These are phyloP conservation scores for Globisporangium megalacanthum DNA, from an alignment of 352 stramenopile genomes.

Conservation along the genomic window DNA sequence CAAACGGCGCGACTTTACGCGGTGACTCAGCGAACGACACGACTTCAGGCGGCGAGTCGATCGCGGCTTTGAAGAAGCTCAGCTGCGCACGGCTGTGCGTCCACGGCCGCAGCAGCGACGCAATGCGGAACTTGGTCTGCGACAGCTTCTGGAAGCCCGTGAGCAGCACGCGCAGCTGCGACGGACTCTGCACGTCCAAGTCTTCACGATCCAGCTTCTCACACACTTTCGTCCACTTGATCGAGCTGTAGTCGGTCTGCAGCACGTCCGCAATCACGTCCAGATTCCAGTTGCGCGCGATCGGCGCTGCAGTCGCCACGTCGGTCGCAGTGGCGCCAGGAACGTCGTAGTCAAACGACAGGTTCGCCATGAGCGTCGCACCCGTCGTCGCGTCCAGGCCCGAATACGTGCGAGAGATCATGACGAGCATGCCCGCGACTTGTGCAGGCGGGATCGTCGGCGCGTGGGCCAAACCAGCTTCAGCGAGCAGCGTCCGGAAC, in stretches of 20 bases:
- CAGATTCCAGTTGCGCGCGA: conserved; percentile 56
- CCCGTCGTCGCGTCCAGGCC: conserved; percentile 57
- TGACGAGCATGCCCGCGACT: conserved; percentile 84
- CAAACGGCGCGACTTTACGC: conserved; percentile 78
- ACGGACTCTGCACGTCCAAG: conserved; percentile 50
- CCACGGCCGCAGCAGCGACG: conserved; percentile 67
- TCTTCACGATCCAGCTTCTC: conserved; percentile 83
- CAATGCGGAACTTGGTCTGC: conserved; percentile 74
- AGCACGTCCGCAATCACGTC: conserved; percentile 84
- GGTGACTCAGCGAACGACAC: conserved; percentile 76
- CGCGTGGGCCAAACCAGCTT: conserved; percentile 75
- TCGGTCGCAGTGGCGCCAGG: conserved; percentile 14
- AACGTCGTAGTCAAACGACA: conserved; percentile 74
- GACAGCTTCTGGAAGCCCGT: conserved; percentile 79
- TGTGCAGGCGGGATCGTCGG: conserved; percentile 81
- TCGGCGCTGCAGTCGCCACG: conserved; percentile 18
- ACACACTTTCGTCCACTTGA: conserved; percentile 83
- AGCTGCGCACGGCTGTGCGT: conserved; percentile 77
- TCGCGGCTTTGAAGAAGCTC: conserved; percentile 68
- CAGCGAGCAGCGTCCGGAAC: conserved; percentile 78
- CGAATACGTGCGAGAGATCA: conserved; percentile 81
- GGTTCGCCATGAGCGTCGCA: conserved; percentile 73
- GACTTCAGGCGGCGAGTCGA: conserved; percentile 75
- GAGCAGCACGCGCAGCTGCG: conserved; percentile 68
- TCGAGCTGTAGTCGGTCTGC: conserved; percentile 77